phyloP scores from a whole-genome alignment of 805 yeast genomes.

The Teunomyces funiuensis region DNA sequence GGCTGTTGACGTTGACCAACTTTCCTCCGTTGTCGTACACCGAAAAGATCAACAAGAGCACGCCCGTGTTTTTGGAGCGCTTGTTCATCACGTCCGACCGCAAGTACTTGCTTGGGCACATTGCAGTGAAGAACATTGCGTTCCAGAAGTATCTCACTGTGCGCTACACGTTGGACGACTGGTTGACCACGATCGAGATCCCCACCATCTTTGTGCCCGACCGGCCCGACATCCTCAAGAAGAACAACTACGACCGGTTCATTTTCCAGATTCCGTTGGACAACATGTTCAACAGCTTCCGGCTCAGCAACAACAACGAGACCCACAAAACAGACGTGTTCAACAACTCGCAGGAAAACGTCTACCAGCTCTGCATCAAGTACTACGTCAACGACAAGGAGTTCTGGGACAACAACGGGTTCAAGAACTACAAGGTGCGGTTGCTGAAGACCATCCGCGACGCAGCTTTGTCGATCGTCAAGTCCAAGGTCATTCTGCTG shows the following conservation, averaged over 20 bases:
- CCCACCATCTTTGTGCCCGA: constrained; percentile 63
- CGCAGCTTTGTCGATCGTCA: neutral
- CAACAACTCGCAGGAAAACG: constrained; percentile 17
- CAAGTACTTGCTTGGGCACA: constrained; percentile 62
- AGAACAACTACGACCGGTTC: constrained; percentile 67
- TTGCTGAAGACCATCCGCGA: constrained; percentile 29
- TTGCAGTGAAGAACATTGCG: constrained; percentile 75
- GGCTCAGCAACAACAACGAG: constrained; percentile 10
- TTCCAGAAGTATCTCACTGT: constrained; percentile 67
- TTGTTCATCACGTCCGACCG: constrained; percentile 59
- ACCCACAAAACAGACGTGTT: constrained; percentile 6
- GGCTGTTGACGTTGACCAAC: constrained; percentile 45
- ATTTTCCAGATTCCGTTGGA: constrained; percentile 59
- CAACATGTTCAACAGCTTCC: constrained; percentile 34
- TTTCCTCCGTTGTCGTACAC: constrained; percentile 50
- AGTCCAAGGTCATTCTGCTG: constrained; percentile 12
- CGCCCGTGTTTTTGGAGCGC: constrained; percentile 62
- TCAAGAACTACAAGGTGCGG: constrained; percentile 55
- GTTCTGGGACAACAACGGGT: constrained; percentile 76
- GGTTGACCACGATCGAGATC: constrained; percentile 74
- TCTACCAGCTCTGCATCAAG: constrained; percentile 54
- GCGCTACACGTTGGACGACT: constrained; percentile 73
- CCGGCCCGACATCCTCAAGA: constrained; percentile 47
- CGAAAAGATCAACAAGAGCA: constrained; percentile 35
- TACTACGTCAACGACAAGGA: constrained; percentile 51